Evolutionary conservation across 1,284 basidiomycete genomes (phyloP).

Genomic region (Ceratobasidium sp.): DNA sequence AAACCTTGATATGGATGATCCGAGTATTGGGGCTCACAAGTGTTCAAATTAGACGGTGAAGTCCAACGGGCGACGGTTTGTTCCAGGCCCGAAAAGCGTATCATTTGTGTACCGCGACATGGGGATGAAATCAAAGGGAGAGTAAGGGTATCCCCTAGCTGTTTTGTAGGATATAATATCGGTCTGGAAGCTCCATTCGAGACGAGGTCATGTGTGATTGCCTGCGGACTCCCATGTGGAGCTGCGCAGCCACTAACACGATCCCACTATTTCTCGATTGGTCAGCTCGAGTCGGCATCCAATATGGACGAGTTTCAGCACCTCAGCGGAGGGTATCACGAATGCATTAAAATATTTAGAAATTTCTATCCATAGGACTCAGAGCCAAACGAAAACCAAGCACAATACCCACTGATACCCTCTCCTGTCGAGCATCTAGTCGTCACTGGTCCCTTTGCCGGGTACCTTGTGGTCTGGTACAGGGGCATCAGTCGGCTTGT

Average conservation of each 20-base stretch:
- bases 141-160: no score
- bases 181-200: no score
- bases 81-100: no score
- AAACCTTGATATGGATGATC: no score
- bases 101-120: background rate
- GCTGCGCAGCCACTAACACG: background rate
- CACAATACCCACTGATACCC: background rate
- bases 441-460: constrained; percentile 6
- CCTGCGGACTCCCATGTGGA: background rate
- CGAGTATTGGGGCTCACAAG: background rate
- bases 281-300: background rate
- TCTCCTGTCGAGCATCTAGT: background rate
- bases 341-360: background rate
- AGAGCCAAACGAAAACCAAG: background rate
- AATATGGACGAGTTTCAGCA: no score
- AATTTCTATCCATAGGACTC: background rate
- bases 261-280: background rate
- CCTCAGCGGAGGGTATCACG: background rate
- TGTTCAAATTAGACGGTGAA: no score
- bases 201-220: background rate
- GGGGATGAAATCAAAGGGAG: no score
- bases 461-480: constrained; percentile 45
- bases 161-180: no score
- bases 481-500: constrained; percentile 62
- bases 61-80: no score